Conservation (phyloP, 148 eudicot species). For the Rheum nobile region DNA sequence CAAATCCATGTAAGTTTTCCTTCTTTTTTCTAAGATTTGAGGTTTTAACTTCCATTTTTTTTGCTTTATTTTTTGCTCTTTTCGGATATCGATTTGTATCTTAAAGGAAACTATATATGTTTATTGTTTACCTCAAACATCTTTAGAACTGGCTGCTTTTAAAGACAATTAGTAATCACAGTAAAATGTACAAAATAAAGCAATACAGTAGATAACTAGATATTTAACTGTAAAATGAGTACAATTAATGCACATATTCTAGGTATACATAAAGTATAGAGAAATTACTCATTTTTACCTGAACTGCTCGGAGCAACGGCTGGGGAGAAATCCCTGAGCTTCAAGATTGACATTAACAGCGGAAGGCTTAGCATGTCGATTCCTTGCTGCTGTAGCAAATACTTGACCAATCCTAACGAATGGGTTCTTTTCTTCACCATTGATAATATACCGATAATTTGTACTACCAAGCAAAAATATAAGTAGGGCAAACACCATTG, state of each 20-base stretch:
- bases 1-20: too few relatives aligned
- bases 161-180: neutral
- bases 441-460: constrained; percentile 43
- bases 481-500: constrained; percentile 44
- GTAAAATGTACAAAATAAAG: neutral
- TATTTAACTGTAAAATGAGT: neutral
- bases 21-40: too few relatives aligned
- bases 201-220: neutral
- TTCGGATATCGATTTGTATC: too few relatives aligned
- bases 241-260: neutral
- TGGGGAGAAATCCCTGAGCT: constrained; percentile 27
- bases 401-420: constrained; percentile 52
- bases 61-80: too few relatives aligned
- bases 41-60: too few relatives aligned
- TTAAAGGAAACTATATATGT: neutral
- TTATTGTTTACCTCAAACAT: neutral
- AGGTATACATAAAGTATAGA: neutral
- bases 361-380: constrained; percentile 28
- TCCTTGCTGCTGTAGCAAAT: constrained; percentile 43
- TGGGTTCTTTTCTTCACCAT: constrained; percentile 36
- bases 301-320: constrained; percentile 35
- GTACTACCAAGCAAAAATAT: constrained; percentile 50
- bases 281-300: constrained; percentile 21
- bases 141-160: neutral
- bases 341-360: constrained; percentile 29